Conservation (phyloP, 169 alveolate genomes). For the Plasmodium cynomolgi region DNA sequence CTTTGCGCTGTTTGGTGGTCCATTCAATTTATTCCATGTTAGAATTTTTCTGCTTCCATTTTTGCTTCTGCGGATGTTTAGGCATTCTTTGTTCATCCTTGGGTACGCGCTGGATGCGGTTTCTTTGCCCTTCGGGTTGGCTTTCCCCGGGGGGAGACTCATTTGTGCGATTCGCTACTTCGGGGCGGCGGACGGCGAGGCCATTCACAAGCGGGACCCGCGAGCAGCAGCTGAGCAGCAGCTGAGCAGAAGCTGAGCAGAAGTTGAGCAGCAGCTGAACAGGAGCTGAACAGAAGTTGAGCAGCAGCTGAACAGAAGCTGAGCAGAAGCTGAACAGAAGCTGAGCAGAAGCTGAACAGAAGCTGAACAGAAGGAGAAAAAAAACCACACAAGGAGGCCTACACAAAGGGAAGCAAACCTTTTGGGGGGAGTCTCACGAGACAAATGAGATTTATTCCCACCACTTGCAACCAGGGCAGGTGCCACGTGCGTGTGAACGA, state of each 20-base stretch:
- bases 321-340: no score
- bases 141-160: background rate
- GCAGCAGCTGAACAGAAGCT: no score
- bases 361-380: no score
- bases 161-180: background rate
- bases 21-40: conserved; percentile 18
- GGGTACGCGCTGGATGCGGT: background rate
- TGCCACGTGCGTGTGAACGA: background rate
- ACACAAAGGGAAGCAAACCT: background rate
- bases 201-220: background rate
- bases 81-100: background rate
- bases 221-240: no score
- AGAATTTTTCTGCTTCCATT: background rate
- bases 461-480: background rate
- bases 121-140: background rate
- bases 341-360: no score
- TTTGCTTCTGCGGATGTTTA: background rate
- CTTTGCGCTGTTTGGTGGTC: background rate
- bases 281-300: no score
- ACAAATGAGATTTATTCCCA: background rate
- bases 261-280: no score
- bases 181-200: background rate
- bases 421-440: background rate
- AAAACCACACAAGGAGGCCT: background rate
- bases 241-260: no score